phyloP scores from a whole-genome alignment of 352 stramenopile genomes.

The Vaucheria bursata region DNA sequence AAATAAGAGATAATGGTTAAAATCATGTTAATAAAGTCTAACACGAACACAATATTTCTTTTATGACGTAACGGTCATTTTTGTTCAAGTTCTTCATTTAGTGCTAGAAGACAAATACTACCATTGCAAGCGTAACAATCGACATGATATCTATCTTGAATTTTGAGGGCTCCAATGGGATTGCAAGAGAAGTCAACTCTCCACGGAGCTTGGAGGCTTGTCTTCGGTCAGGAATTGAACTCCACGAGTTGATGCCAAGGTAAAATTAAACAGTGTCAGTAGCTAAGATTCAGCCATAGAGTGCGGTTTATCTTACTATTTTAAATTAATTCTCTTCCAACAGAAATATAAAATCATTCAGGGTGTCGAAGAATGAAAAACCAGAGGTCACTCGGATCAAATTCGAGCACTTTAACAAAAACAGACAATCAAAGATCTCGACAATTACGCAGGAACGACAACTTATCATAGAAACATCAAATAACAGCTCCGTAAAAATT shows the following conservation, averaged over 20 bases:
- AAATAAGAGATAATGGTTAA: no score
- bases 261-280: conserved; percentile 7
- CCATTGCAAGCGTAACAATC: no score
- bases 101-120: no score
- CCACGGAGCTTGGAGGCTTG: conserved; percentile 36
- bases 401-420: conserved; percentile 15
- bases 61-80: no score
- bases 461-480: not conserved
- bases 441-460: not conserved
- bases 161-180: conserved; percentile 27
- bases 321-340: no score
- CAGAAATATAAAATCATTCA: not conserved
- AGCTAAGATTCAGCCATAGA: no score
- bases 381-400: not conserved
- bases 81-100: no score
- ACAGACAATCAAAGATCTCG: not conserved
- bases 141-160: conserved; percentile 37
- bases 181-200: conserved; percentile 29
- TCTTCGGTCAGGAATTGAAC: conserved; percentile 30
- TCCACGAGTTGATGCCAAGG: conserved; percentile 42
- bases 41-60: no score
- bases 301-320: no score
- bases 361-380: not conserved
- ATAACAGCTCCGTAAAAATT: no score
- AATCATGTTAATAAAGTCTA: no score